Evolutionary conservation across 345 rosid genomes (phyloP), one percentile per base, ranked within the genome.

Genomic region (Rhizophora mangle): DNA sequence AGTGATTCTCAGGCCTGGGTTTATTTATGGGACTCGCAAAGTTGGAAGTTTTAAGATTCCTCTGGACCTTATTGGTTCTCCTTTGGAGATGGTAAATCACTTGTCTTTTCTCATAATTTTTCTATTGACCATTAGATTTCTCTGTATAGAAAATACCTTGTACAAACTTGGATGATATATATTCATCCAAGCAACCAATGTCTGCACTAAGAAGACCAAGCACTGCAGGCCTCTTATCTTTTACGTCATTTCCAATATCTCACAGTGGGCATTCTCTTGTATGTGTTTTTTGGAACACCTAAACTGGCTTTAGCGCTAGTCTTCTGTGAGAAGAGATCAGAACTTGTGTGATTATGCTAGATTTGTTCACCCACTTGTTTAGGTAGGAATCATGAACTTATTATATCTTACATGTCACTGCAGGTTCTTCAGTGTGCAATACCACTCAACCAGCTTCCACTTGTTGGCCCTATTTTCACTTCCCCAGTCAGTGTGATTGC

Each of bases 1-100:
- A 21, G 85, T 95, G 73, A 85, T 95, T 64, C 76, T 92, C 82
- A 86, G 97, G 76, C 99, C 99, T 26, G 99, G 99, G 68, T 95
- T 92, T 74, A 95, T 95, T 56, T 79, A 92, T 55, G 99, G 99
- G 70, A 90, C 96, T 67, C 98, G 98, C 27, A 79, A 63, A 27
- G 91, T 95, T 74, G 91, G 98, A 55, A 85, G 82, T 72, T 13
- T 89, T 85, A 92, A 89, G 78, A 46, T 95, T 65, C 98, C 98
- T 57, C 87, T 95, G 24, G 89, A 96, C 37, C 80, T 89, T 4
- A 70, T 92, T 76, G 99, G 98, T 58, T 90, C 86, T 36, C 99
- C 98, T 10, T 15, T 95, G 87, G 97, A 92, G 82, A 88, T 83
- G 97, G 99, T 92, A 87, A 74, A 47, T 55, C 9, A 4, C 64